Base-by-base conservation (phyloP, 805 yeast species). In the Lachancea fermentati region DNA sequence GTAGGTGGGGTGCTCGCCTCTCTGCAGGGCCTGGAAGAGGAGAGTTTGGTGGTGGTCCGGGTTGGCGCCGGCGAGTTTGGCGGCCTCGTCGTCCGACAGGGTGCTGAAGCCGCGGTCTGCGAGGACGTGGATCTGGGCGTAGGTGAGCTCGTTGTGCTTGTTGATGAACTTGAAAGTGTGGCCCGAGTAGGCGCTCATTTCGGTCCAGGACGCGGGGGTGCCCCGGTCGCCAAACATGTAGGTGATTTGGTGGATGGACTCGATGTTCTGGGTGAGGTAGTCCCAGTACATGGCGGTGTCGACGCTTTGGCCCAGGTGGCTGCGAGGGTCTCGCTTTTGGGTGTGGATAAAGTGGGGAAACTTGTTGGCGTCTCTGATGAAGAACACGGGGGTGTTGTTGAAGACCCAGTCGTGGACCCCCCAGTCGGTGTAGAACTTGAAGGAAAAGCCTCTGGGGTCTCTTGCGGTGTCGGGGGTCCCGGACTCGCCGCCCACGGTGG, bases 261-360 rank as follows among this genome's bases (percentile, higher is more conserved):
- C 84, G 40, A 73, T 75, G 62, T 78, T 78, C 50, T 70, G 69
- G 24, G 70, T 60, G 45, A 68, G 65, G 56, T 72, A 78, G 52
- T 78, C 82, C 83, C 83, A 78, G 55, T 69, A 71, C 60, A 65
- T 62, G 46, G 73, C 63, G 16, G 78, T 67, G 50, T 78, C 82
- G 15, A 43, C 44, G 18, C 45, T 49, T 22, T 52, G 57, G 25
- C 71, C 72, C 53, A 77, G 60, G 50, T 73, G 71, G 15, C 48
- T 46, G 28, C 43, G 76, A 15, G 94, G 93, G 67, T 81, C 74
- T 68, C 94, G 75, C 78, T 85, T 85, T 65, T 86, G 95, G 15
- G 95, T 82, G 66, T 86, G 95, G 58, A 85, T 85, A 58, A 85
- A 85, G 57, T 80, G 85, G 35, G 94, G 93, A 70, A 85, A 86